Evolutionary conservation across 495 filamentous ascomycete genomes (phyloP), one percentile per base, ranked within the genome.

Genomic region (Podospora sp.): DNA sequence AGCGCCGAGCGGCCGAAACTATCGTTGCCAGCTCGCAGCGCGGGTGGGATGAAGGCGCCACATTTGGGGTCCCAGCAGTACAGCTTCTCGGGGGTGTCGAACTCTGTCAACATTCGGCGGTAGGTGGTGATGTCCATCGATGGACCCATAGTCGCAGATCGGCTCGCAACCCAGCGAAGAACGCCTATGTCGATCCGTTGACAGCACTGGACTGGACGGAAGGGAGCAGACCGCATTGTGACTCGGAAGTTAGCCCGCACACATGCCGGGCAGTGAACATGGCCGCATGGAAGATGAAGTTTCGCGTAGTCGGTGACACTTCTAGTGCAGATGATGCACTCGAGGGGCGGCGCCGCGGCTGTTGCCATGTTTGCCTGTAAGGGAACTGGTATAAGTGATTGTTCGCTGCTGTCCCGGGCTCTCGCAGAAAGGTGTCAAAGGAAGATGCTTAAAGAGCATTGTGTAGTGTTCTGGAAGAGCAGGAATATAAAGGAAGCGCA

Each of bases 191-290:
- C 20, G 46, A 49, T 6, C 24, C 27, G 52, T 21, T n/a, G 25
- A 59, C 72, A 73, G 69, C 72, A 73, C n/a, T 35, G 64, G 11
- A 67, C 65, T 1, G 72, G 72, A 7, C 22, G 56, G 55, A 73
- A 73, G 24, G 69, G 64, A 18, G 40, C 35, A 20, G 29, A 63
- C 35, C 18, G 56, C 20, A 68, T 18, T 14, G 64, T 27, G 14
- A 60, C 9, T 24, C 35, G 21, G 40, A 65, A 40, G 61, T 65
- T 63, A 21, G 21, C 24, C 11, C 21, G 20, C 2, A 72, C 50
- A 50, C 67, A 69, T 16, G 22, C 14, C 7, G 53, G 46, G 65
- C 67, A 69, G 63, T 68, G 66, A 20, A 26, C 12, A 55, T 71
- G 69, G 22, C 53, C 25, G 36, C 69, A 71, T 22, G 14, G 24